Evolutionary conservation across 345 rosid species (phyloP), one percentile per base, ranked within the genome.

Genomic region (Syzygium aqueum): DNA sequence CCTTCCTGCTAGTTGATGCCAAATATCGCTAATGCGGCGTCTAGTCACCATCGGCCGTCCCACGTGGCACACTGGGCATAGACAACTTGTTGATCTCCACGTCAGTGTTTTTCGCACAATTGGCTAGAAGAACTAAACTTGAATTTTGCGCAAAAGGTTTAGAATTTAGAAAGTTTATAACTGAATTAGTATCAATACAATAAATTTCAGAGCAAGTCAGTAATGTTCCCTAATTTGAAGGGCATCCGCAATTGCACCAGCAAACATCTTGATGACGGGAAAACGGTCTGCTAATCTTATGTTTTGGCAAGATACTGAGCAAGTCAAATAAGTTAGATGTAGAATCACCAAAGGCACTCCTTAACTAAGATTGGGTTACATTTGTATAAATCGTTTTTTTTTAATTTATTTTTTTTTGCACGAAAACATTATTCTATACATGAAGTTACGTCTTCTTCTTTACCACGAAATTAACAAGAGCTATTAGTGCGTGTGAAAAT

Each of bases 31-130:
- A 0, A 27, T 27, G 67, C 27, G 8, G 33, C 5, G 33, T 6
- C 0, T 11, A 0, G 30, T 27, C n/a, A 25, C 67, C 0, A 0
- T 27, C 2, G 7, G 30, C 0, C 1, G 7, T 27, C 33, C 33
- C n/a, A 61, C 7, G 8, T 11, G 33, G 33, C 67, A 27, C 0
- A 0, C 2, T 61, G 67, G 67, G 0, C 8, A 0, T n/a, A 17
- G 8, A 61, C 17, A 27, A 61, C 17, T 25, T 25, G 65, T 59
- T 3, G 5, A 56, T 22, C 3, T 2, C 27, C 25, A 21, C 3
- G 2, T 53, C 25, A 53, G 7, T 8, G 22, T 7, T 53, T 53
- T 9, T 53, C 0, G 57, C 3, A 1, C 27, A 56, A 56, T 22
- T 56, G 2, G 4, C 3, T 3, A 9, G n/a, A 22, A 56, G 27